phyloP scores from a whole-genome alignment of 495 filamentous ascomycete species.

The Penicillium maclennaniae region DNA sequence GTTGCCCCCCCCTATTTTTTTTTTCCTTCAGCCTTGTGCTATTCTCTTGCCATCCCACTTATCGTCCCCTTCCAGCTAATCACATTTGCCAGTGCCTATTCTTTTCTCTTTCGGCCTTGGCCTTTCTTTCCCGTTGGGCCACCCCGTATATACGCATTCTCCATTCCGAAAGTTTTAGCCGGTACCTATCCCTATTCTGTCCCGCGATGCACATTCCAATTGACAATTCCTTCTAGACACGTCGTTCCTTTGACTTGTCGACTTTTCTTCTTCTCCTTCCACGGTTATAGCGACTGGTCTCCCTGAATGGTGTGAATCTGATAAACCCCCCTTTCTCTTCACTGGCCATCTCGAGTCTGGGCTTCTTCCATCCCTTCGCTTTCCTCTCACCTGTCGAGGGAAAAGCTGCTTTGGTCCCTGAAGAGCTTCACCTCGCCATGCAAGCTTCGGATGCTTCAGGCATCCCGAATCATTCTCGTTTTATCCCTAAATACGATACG shows the following conservation, averaged over 20 bases:
- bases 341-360: not conserved
- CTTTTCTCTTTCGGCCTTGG: conserved; percentile 13
- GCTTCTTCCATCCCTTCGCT: conserved; percentile 44
- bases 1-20: conserved; percentile 26
- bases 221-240: conserved; percentile 29
- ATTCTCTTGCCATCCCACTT: conserved; percentile 14
- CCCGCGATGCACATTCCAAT: conserved; percentile 35
- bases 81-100: conserved; percentile 17
- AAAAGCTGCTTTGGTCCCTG: conserved; percentile 3
- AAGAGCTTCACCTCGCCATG: conserved; percentile 59
- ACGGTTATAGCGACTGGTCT: not conserved
- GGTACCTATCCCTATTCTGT: conserved; percentile 26
- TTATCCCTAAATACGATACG: conserved; percentile 57
- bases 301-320: conserved; percentile 17
- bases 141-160: conserved; percentile 19
- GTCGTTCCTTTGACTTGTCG: conserved; percentile 17
- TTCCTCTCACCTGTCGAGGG: not conserved
- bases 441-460: conserved; percentile 67
- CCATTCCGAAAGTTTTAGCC: conserved; percentile 17
- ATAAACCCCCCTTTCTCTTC: not conserved
- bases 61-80: conserved; percentile 30
- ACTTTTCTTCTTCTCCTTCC: conserved; percentile 8
- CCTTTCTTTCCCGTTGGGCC: conserved; percentile 15
- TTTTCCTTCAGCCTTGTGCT: conserved; percentile 29
- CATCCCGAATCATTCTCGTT: conserved; percentile 50